Base-by-base conservation (phyloP, 1,139 yeast species). In the Candida buenavistaensis region DNA sequence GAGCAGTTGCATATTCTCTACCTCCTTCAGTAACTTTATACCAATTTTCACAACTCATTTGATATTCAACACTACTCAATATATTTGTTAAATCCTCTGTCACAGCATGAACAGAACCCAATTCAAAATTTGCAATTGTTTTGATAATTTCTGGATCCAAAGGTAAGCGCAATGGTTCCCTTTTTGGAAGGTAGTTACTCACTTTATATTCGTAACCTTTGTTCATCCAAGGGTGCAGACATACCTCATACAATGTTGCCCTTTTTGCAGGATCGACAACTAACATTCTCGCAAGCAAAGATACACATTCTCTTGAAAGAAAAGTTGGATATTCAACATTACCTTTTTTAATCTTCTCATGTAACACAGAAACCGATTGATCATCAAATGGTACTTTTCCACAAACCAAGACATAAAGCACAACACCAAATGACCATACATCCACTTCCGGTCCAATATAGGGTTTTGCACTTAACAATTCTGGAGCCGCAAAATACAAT, bases 341-440 rank as follows among this genome's bases (percentile, higher is more conserved):
- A 24, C 98, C 98, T 45, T 83, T 77, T 54, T 92, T 94, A 57
- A 94, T 94, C 59, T 90, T 90, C 47, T 89, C 96, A 57, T 94
- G 98, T 50, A 94, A 71, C 2, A 87, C 94, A 30, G 92, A 84
- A 48, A 95, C 95, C 42, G 87, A 82, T 54, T 88, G 95, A 56
- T 94, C 98, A 58, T 94, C 98, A 59, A 94, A 94, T 10, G 99
- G 99, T 6, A 94, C 97, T 56, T 89, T 90, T 36, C 99, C 99
- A 57, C 97, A 90, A 2, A 92, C 96, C 43, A 94, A 67, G 12
- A 92, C 99, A 54, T 88, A 92, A 24, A 94, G 64, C 0, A 92
- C 97, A 31, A 92, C 96, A 40, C 98, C 99, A 68, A 90, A 90
- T 4, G 96, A 87, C 99, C 99, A 92, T 19, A 92, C 83, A 56